Percentiles rank a stretch among this genome's conserved stretches.
phyloP scores from a whole-genome alignment of 192 early-diverging fungal species.

The Lobosporangium transversale region DNA sequence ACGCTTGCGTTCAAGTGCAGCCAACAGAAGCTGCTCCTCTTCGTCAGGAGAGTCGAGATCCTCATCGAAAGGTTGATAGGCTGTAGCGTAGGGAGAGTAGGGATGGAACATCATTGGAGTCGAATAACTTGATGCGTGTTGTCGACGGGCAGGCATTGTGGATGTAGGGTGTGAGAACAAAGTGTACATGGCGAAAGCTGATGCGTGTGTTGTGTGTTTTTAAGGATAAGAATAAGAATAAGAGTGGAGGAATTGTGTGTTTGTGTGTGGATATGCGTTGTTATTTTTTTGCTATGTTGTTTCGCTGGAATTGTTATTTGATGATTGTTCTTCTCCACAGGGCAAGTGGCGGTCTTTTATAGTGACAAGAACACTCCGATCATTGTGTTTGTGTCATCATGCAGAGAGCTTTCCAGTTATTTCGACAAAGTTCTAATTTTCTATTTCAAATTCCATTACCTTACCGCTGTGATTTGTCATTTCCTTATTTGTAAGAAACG shows the following conservation, averaged over 20 bases:
- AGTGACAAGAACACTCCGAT: no score
- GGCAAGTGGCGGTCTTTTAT: no score
- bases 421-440: no score
- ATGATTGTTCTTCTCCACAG: slow-evolving; percentile 4
- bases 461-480: no score
- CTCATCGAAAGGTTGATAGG: not conserved
- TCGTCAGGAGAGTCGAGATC: slow-evolving; percentile 5
- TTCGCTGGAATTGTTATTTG: not conserved
- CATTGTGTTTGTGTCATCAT: no score
- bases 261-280: not conserved
- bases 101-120: not conserved
- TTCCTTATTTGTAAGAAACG: no score
- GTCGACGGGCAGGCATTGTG: not conserved
- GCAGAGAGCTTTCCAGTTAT: no score
- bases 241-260: not conserved
- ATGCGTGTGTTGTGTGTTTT: not conserved
- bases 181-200: slow-evolving; percentile 6
- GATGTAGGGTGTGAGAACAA: slow-evolving; percentile 14
- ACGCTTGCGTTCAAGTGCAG: slow-evolving; percentile 46
- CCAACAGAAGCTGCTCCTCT: slow-evolving; percentile 41
- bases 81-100: not conserved
- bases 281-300: not conserved
- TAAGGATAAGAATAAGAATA: not conserved
- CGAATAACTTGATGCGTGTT: slow-evolving; percentile 2
- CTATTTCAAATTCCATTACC: no score